Evolutionary conservation across 768 basidiomycete species (phyloP), one percentile per base, ranked within the genome.

Genomic region (Lactarius pseudohatsudake): DNA sequence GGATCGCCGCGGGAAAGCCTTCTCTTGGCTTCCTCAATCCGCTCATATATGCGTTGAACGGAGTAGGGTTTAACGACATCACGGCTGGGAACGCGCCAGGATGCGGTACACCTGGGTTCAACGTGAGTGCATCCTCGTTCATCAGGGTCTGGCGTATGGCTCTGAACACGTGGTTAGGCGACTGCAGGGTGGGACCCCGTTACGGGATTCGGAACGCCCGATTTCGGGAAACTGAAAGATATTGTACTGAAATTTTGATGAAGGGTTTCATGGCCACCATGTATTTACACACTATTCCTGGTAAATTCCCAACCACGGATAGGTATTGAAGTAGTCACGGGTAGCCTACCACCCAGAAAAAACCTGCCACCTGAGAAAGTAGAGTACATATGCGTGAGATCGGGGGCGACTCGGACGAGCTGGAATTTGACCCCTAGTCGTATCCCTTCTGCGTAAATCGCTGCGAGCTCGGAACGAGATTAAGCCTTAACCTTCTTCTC

Each of bases 1-100:
- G 86, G 11, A 73, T 88, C 28, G 74, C 75, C 2, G 77, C 76
- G 0, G 76, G 78, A 0, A 75, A 78, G 59, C 71, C 75, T 9
- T 64, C 86, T 30, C 76, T 90, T n/a, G 88, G 88, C 1, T 88
- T 89, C 76, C 76, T 90, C 66, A 89, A 89, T 74, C 88, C 86
- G 2, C 77, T 86, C 57, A 62, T 89, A 3, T 89, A 90, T 72
- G 74, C 74, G n/a, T 72, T 69, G n/a, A 78, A 78, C 6, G 61
- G 71, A 9, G 50, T 59, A 9, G 81, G 77, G 72, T 77, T 89
- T 62, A 88, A 86, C 63, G 88, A 90, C 69, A 83, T 89, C 69
- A 84, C 83, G 0, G 9, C 28, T 20, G 54, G 54, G 30, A 81
- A 81, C 59, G 86, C 87, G 64, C 79, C 79, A 1, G 83, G 82